Base-by-base conservation (phyloP, 2,329 filamentous ascomycete species). In the Penicillium sp. region DNA sequence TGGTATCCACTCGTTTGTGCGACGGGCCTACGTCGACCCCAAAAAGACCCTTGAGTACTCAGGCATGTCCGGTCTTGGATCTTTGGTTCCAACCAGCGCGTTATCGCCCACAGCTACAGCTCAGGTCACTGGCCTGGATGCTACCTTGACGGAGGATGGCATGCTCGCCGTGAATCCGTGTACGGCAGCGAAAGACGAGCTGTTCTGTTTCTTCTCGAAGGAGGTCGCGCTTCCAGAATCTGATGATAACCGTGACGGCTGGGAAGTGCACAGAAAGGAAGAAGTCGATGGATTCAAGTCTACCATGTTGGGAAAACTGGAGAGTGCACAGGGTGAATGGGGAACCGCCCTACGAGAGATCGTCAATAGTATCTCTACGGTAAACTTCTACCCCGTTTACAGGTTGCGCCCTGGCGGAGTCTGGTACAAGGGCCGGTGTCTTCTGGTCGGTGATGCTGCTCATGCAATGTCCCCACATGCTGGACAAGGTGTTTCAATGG, bases 401-500 rank as follows among this genome's bases (percentile, higher is more conserved):
- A 70, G 71, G 55, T 66, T 78, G 17, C 73, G 75, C 0, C 63
- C 67, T 15, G 73, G 73, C 4, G 71, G 73, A 1, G 55, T 57
- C 14, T 78, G 75, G 75, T 73, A 57, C 22, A 73, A 65, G 37
- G 62, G 60, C n/a, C 70, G 79, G 1, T 76, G 81, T 4, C 71
- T 72, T 1, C 48, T 75, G 34, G 53, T 75, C 6, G 73, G 73
- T 0, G 73, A 75, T 55, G 72, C 73, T 11, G 73, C 69, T 3
- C 72, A 75, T 63, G 72, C 72, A 0, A 73, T 73, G 69, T 65
- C 63, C n/a, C 71, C 73, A 5, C 72, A 74, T 64, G 77, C 77
- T 1, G 82, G 82, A 2, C 83, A 85, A 68, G 83, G 83, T 0
- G 78, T 80, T 0, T 81, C 78, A 10, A 83, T 84, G 73, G 83